Evolutionary conservation across 345 rosid species (phyloP).

Genomic region (Hibiscus trionum): DNA sequence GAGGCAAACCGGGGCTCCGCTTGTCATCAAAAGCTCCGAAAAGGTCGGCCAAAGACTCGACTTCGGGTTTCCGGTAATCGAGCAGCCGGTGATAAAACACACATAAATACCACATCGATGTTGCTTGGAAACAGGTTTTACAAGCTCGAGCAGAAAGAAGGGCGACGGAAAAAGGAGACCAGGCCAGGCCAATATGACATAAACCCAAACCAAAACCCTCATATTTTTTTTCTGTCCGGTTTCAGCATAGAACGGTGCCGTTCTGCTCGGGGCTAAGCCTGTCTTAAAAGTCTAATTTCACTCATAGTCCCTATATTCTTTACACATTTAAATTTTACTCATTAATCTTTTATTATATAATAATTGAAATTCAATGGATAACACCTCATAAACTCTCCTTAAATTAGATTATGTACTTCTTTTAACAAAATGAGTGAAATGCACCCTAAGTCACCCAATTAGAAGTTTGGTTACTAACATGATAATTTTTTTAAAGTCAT

Average conservation of each 20-base stretch:
- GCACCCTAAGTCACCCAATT: no score
- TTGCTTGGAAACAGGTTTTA: not conserved
- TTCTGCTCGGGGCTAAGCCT: not conserved
- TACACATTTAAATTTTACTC: no score
- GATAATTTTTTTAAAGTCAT: no score
- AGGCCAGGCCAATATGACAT: not conserved
- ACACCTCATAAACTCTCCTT: no score
- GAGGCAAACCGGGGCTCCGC: not conserved
- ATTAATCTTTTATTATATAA: no score
- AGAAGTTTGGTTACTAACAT: no score
- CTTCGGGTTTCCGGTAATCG: slow-evolving; percentile 85
- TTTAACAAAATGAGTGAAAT: no score
- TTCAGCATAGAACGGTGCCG: not conserved
- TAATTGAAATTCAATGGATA: no score
- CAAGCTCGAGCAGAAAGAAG: not conserved
- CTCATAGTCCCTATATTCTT: no score
- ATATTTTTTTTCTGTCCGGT: not conserved
- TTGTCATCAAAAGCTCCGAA: slow-evolving; percentile 31
- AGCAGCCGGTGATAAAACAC: slow-evolving; percentile 78
- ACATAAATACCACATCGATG: slow-evolving; percentile 78
- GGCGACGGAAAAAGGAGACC: not conserved
- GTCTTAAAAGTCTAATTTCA: no score
- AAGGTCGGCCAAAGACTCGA: slow-evolving; percentile 71
- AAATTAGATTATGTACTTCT: no score
- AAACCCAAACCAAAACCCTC: not conserved